Evolutionary conservation across 352 stramenopile species (phyloP), one percentile per base, ranked within the genome.

Genomic region (Pythium sp.): DNA sequence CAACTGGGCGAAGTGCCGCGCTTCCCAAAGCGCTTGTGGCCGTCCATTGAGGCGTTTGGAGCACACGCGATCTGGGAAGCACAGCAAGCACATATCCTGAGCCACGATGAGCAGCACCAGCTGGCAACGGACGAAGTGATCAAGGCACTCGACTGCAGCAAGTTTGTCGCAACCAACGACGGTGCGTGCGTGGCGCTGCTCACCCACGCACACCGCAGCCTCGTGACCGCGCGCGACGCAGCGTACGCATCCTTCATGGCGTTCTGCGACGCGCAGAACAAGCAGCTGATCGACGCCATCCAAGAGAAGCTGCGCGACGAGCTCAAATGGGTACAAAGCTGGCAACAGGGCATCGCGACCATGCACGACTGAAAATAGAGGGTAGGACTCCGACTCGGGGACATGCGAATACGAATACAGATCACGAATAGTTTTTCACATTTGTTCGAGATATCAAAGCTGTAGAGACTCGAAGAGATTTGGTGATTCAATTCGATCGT

Each of bases 281-380:
- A 67, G 1, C 58, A 65, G 28, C 58, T 79, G 8, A 59, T 79
- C 2, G 60, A 38, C 5, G 26, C 55, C 22, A 46, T 83, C 3
- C 75, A 85, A 34, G 80, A 91, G 67, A 68, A 75, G 8, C 64
- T 89, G 30, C 62, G 81, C 32, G 82, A 91, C 67, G 82, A 89
- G 68, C 60, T 84, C 60, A 91, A 87, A 47, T 85, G 79, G 77
- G 71, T 59, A 0, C 46, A 79, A 41, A 82, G 69, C 62, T 91
- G 82, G 82, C 68, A 80, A 32, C 61, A 76, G n/a, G 73, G 77
- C 18, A 82, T 88, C 28, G 47, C 68, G 3, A 75, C 62, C n/a
- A 72, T 86, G 66, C n/a, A 26, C 28, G 28, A 60, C 14, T 60
- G 54, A 59, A 32, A 32, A 5, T 32, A 32, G 30, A 32, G 30